Percentiles rank a stretch among this genome's conserved stretches.
Evolutionary conservation across 257 asterid genomes (phyloP).

Genomic region (Nicotiana sylvestris): DNA sequence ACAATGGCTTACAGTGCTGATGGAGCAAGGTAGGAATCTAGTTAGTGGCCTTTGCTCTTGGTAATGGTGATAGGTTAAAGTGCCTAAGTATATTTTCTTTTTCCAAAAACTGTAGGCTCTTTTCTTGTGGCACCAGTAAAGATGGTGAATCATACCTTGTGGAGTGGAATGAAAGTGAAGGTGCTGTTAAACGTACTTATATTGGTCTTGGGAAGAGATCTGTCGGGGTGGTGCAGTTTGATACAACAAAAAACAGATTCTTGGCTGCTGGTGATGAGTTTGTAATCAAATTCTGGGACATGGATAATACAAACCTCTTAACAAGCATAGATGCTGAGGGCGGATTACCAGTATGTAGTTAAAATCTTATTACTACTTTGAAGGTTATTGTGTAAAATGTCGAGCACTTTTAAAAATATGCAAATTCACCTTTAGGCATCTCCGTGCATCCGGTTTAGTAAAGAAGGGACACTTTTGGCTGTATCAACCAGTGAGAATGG

Average conservation of each 20-base stretch:
- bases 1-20: conserved; percentile 66
- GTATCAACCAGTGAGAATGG: conserved; percentile 63
- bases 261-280: conserved; percentile 74
- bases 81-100: background rate
- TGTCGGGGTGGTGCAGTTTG: conserved; percentile 59
- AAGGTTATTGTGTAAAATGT: background rate
- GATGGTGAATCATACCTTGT: conserved; percentile 55
- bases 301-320: conserved; percentile 49
- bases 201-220: conserved; percentile 49
- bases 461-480: conserved; percentile 61
- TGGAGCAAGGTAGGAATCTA: conserved; percentile 52
- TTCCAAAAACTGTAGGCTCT: conserved; percentile 35
- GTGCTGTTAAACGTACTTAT: conserved; percentile 50
- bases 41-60: background rate
- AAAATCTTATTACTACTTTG: background rate
- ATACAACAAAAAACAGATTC: conserved; percentile 53
- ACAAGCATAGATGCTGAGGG: conserved; percentile 51
- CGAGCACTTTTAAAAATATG: background rate
- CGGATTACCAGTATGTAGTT: conserved; percentile 50
- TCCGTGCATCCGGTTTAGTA: conserved; percentile 61
- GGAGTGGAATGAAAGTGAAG: conserved; percentile 72
- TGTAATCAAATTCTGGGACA: conserved; percentile 62
- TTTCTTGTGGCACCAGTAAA: conserved; percentile 66
- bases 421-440: conserved; percentile 43
- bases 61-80: background rate